Percentiles rank a stretch among this genome's conserved stretches.
Conservation (phyloP, 352 stramenopile species). For the Globisporangium nagaii region DNA sequence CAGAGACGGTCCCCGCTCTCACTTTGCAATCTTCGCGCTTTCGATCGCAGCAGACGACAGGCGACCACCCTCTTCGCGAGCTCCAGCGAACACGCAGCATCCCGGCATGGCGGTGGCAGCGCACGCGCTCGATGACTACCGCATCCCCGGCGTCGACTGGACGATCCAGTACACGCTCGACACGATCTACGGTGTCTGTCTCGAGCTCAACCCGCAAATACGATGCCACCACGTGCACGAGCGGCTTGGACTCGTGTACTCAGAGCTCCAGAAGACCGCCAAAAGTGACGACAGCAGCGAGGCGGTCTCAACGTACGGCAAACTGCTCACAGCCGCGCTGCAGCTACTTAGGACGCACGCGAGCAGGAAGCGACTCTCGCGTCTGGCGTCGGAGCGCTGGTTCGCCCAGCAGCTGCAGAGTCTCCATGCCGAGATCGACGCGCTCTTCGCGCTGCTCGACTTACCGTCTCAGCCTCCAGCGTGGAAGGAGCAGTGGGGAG, state of each 20-base stretch:
- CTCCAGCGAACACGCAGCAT: too few species aligned
- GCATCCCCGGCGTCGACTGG: conserved; percentile 24
- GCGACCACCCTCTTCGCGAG: too few species aligned
- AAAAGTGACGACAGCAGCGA: too few species aligned
- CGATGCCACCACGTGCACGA: conserved; percentile 11
- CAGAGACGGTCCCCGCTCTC: too few species aligned
- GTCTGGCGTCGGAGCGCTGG: conserved; percentile 5
- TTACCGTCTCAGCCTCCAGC: conserved; percentile 8
- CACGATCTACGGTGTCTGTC: conserved; percentile 16
- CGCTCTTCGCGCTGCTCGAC: conserved; percentile 12
- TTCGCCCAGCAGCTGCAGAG: conserved; percentile 3
- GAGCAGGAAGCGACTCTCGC: conserved; percentile 9
- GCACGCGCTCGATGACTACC: too few species aligned
- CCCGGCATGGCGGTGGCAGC: too few species aligned
- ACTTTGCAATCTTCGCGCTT: too few species aligned
- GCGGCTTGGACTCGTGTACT: conserved; percentile 18
- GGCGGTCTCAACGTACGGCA: too few species aligned
- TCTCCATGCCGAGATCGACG: conserved; percentile 14
- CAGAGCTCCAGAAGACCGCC: conserved; percentile 28
- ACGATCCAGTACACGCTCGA: conserved; percentile 21
- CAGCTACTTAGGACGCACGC: conserved; percentile 12
- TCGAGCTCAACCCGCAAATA: conserved; percentile 16
- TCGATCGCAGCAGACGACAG: too few species aligned
- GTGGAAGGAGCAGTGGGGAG: conserved; percentile 6
- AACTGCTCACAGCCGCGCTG: too few species aligned